Base-by-base conservation (phyloP, 306 rosid species). In the Quercus berberidifolia region DNA sequence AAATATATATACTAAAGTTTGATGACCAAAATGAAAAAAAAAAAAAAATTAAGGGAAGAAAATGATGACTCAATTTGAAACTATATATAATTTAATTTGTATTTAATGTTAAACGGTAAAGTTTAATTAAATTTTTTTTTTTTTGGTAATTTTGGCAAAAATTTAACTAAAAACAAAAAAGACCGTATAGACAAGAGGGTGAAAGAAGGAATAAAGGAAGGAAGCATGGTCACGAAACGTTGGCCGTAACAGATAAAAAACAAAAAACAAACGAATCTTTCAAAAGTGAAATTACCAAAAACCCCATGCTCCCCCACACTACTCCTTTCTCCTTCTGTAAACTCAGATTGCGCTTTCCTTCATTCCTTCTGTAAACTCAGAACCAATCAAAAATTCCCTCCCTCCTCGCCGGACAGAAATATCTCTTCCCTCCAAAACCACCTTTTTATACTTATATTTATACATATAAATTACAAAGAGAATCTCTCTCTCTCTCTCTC, bases 281-380 rank as follows among this genome's bases (percentile, higher is more conserved):
- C 46, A 26, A 49, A 23, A 19, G 55, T 1, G 17, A 54, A 63
- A 17, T 69, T 25, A 76, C 75, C 26, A 60, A 55, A 68, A 19
- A 57, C 77, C 79, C 68, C 76, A 26, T 72, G 5, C 43, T 54
- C 78, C 21, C 5, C 41, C 0, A 21, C 2, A 21, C 19, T 18
- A 2, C 33, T 21, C 21, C 56, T 17, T 54, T 5, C 73, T 57
- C 71, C 19, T 31, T 68, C 73, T 67, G 71, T 46, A 30, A 63
- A 62, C 73, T 80, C 25, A 20, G 41, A 46, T 70, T 74, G 63
- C 26, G 80, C 46, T 41, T 85, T 82, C 76, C 75, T 20, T 75
- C 76, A 26, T 55, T 13, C 54, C 14, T 49, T 49, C 17, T 13
- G 15, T 12, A 49, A 74, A 76, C 72, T 69, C 83, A 56, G 65